phyloP scores from a whole-genome alignment of 805 yeast genomes.

The Cyberlindnera subsufficiens region DNA sequence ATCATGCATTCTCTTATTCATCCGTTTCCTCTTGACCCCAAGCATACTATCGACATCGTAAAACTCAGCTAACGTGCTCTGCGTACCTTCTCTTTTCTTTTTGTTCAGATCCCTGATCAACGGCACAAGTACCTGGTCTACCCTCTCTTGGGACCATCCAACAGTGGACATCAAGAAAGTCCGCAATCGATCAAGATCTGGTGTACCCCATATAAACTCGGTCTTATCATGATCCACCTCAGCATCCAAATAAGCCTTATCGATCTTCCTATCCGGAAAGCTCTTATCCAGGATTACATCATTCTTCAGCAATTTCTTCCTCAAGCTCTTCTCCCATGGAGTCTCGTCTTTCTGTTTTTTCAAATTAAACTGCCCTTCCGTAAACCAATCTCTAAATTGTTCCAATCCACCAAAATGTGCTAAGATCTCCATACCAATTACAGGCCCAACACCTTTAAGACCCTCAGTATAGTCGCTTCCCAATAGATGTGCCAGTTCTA shows the following conservation, averaged over 20 bases:
- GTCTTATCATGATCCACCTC: slow-evolving; percentile 80
- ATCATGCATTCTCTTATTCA: slow-evolving; percentile 56
- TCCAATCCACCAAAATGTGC: slow-evolving; percentile 66
- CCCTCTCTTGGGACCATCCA: slow-evolving; percentile 73
- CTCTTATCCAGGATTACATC: slow-evolving; percentile 49
- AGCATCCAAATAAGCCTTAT: slow-evolving; percentile 71
- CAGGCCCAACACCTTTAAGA: slow-evolving; percentile 90
- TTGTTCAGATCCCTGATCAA: slow-evolving; percentile 73
- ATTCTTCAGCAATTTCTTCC: slow-evolving; percentile 48
- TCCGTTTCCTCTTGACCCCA: slow-evolving; percentile 30
- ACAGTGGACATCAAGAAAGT: slow-evolving; percentile 61
- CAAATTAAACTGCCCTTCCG: slow-evolving; percentile 34
- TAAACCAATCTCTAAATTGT: slow-evolving; percentile 35
- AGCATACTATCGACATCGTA: slow-evolving; percentile 52
- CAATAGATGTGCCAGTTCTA: slow-evolving; percentile 74
- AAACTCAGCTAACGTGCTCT: slow-evolving; percentile 58
- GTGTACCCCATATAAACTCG: slow-evolving; percentile 83
- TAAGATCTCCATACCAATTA: slow-evolving; percentile 79
- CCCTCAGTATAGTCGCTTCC: slow-evolving; percentile 98
- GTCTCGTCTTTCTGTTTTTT: slow-evolving; percentile 36
- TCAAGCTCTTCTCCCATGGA: slow-evolving; percentile 49
- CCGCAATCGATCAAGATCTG: slow-evolving; percentile 76
- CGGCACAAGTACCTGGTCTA: slow-evolving; percentile 83
- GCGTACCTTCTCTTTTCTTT: slow-evolving; percentile 48
- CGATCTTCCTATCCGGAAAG: slow-evolving; percentile 68